Conservation (phyloP, 192 early-diverging fungal genomes). For the Thoreauomyces humboldtii region DNA sequence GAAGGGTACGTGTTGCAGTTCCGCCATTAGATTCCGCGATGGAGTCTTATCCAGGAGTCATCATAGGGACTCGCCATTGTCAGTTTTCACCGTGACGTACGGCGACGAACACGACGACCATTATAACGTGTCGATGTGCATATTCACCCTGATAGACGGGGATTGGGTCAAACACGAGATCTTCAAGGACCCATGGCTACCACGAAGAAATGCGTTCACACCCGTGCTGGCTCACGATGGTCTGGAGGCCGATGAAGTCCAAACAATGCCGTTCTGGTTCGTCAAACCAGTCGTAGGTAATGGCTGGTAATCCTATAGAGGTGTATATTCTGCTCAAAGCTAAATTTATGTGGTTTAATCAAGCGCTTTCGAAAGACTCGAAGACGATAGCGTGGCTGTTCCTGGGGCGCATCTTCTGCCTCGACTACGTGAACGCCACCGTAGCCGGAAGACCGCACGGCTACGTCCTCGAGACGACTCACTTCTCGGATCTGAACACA, state of each 20-base stretch:
- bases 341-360: neutral
- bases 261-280: conserved; percentile 13
- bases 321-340: too few relatives aligned
- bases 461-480: conserved; percentile 11
- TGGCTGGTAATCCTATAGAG: too few relatives aligned
- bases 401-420: conserved; percentile 13
- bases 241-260: neutral
- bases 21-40: too few relatives aligned
- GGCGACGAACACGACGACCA: neutral
- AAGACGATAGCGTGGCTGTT: conserved; percentile 16
- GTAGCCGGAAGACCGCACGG: conserved; percentile 3
- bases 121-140: conserved; percentile 15
- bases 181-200: too few relatives aligned
- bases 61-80: neutral
- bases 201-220: conserved; percentile 10
- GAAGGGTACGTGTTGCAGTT: too few relatives aligned
- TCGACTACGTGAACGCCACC: conserved; percentile 12
- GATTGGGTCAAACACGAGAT: conserved; percentile 20
- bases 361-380: neutral
- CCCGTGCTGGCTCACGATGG: conserved; percentile 20
- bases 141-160: conserved; percentile 11
- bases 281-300: conserved; percentile 14
- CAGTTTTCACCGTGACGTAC: conserved; percentile 10
- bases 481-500: neutral
- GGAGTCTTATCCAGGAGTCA: too few relatives aligned